Conservation (phyloP, 352 stramenopile genomes). For the Phytophthora fragariae region DNA sequence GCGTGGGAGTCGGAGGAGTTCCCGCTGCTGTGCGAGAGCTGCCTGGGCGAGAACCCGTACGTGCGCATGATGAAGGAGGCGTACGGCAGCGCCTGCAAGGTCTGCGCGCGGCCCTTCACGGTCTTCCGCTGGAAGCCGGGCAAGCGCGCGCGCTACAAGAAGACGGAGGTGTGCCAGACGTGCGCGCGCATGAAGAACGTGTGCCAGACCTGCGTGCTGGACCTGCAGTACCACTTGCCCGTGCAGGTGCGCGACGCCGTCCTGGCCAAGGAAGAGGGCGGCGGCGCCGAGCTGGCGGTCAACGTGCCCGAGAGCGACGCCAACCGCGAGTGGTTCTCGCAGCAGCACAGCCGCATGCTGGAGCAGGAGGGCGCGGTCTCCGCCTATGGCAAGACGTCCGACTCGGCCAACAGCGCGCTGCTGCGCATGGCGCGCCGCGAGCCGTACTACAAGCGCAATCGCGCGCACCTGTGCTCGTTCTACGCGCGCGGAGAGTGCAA, state of each 20-base stretch:
- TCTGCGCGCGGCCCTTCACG: conserved; percentile 98
- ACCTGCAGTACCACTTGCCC: conserved; percentile 98
- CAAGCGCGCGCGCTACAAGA: conserved; percentile 97
- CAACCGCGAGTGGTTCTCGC: conserved; percentile 96
- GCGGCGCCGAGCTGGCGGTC: conserved; percentile 44
- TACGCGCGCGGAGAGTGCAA: conserved; percentile 95
- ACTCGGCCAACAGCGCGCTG: conserved; percentile 73
- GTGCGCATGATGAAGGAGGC: conserved; percentile 99
- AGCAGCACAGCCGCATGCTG: conserved; percentile 92
- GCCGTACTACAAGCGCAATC: conserved; percentile 93
- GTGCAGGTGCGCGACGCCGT: conserved; percentile 95
- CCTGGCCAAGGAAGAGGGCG: conserved; percentile 55
- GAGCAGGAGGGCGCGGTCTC: conserved; percentile 90
- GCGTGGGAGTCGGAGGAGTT: conserved; percentile 96
- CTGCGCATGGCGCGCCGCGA: conserved; percentile 86
- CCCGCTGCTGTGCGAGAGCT: conserved; percentile 98
- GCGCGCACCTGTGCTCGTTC: conserved; percentile 95
- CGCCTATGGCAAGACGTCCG: conserved; percentile 85
- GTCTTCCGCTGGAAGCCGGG: conserved; percentile 98
- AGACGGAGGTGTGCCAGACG: conserved; percentile 97
- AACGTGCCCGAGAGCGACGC: conserved; percentile 93
- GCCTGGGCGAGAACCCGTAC: conserved; percentile 99
- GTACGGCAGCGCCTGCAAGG: conserved; percentile 98
- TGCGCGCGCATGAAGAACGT: conserved; percentile 99
- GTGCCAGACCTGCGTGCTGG: conserved; percentile 98